Evolutionary conservation across 1,139 yeast species (phyloP).

Genomic region (Taphrina wiesneri): DNA sequence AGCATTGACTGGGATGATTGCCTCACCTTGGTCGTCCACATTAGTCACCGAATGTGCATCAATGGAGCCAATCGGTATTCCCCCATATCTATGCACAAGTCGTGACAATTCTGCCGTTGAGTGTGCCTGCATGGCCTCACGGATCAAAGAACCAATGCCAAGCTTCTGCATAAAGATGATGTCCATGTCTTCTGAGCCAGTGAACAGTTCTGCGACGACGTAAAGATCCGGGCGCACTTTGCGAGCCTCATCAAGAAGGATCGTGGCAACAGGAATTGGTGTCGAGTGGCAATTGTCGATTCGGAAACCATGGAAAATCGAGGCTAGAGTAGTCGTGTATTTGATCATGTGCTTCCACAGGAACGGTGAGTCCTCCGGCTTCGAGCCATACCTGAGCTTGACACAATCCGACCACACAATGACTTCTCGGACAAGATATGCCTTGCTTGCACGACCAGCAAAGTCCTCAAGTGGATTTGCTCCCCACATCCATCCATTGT

Average conservation of each 20-base stretch:
- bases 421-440: constrained; percentile 86
- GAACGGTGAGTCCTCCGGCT: constrained; percentile 79
- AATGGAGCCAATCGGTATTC: constrained; percentile 85
- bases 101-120: constrained; percentile 82
- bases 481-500: constrained; percentile 99
- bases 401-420: constrained; percentile 98
- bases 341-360: constrained; percentile 86
- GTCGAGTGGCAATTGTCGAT: constrained; percentile 96
- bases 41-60: constrained; percentile 46
- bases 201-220: constrained; percentile 90
- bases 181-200: constrained; percentile 91
- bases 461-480: constrained; percentile 92
- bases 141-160: constrained; percentile 80
- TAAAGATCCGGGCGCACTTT: constrained; percentile 78
- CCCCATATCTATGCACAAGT: constrained; percentile 88
- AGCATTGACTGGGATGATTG: constrained; percentile 46
- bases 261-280: constrained; percentile 91
- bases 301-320: constrained; percentile 79
- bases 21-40: constrained; percentile 35
- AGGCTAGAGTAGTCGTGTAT: constrained; percentile 75
- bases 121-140: constrained; percentile 98
- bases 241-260: constrained; percentile 84
- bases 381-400: constrained; percentile 77
- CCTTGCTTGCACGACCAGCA: constrained; percentile 76
- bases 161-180: constrained; percentile 84